phyloP scores from a whole-genome alignment of 148 eudicot genomes.

The Chenopodium album region DNA sequence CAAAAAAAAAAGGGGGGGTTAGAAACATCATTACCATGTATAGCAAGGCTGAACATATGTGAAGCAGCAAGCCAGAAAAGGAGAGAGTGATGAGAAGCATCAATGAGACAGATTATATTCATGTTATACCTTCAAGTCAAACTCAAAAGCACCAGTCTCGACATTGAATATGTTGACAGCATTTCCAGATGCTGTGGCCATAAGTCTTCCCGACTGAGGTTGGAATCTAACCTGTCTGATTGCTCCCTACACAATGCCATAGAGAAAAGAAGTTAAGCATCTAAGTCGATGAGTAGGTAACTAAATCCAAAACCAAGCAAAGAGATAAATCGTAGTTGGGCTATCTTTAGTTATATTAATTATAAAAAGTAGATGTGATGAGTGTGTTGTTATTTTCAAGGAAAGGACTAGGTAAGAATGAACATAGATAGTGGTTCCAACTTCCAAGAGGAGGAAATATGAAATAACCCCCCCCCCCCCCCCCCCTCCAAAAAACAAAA shows the following conservation, averaged over 20 bases:
- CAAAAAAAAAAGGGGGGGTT: background rate
- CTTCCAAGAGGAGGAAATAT: no score
- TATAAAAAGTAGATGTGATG: no score
- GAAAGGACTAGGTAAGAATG: no score
- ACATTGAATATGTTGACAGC: constrained; percentile 38
- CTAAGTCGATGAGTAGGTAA: background rate
- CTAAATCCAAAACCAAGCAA: no score
- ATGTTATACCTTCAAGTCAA: constrained; percentile 24
- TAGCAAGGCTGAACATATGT: no score
- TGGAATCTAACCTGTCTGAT: constrained; percentile 48
- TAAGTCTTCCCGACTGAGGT: constrained; percentile 38
- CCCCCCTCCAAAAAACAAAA: no score
- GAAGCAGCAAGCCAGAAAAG: background rate
- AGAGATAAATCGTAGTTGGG: no score
- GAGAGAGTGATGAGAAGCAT: background rate
- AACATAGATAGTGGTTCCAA: no score
- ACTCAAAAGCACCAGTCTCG: constrained; percentile 30
- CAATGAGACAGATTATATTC: background rate
- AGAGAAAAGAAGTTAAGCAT: background rate
- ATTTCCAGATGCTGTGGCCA: constrained; percentile 45
- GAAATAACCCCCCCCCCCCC: no score
- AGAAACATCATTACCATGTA: background rate
- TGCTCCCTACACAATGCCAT: constrained; percentile 36
- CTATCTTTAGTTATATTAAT: no score
- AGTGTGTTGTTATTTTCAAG: no score